Evolutionary conservation across 345 rosid species (phyloP).

Genomic region (Ailanthus altissimus): DNA sequence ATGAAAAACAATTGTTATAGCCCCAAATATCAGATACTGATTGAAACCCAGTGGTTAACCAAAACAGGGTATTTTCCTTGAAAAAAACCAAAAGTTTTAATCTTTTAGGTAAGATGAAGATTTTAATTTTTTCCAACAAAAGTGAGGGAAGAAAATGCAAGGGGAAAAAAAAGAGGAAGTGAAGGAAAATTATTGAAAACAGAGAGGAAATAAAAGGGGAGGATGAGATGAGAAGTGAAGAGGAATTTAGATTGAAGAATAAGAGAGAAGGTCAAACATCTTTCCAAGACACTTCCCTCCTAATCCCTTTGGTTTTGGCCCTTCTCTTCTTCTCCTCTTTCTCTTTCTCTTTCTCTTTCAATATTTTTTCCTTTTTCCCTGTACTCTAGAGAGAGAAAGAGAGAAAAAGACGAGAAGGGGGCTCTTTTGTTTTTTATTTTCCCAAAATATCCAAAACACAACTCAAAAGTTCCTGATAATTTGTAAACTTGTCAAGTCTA

Average conservation of each 20-base stretch:
- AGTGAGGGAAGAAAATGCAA: not conserved
- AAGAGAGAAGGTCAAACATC: slow-evolving; percentile 34
- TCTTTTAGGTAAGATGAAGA: not conserved
- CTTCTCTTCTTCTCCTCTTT: not conserved
- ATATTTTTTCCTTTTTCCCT: not conserved
- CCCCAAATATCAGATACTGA: slow-evolving; percentile 8
- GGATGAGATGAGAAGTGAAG: not conserved
- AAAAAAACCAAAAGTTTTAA: not conserved
- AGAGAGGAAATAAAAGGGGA: slow-evolving; percentile 7
- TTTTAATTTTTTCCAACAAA: not conserved
- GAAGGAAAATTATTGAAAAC: not conserved
- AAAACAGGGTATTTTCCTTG: not conserved
- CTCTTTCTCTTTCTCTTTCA: not conserved
- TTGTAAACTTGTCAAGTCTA: not conserved
- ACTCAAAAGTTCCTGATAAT: not conserved
- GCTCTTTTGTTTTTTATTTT: slow-evolving; percentile 1
- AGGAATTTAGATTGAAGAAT: slow-evolving; percentile 24
- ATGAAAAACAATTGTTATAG: not conserved
- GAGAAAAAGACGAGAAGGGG: not conserved
- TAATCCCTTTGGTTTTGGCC: not conserved
- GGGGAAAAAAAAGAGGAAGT: not conserved
- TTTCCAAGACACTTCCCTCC: slow-evolving; percentile 28
- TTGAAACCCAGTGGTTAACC: not conserved
- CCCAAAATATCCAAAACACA: slow-evolving; percentile 20
- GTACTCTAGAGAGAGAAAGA: slow-evolving; percentile 14